These are phyloP conservation scores for Fusarium xyrophilum DNA, from an alignment of 2,329 filamentous ascomycete species.

Conservation along the genomic window DNA sequence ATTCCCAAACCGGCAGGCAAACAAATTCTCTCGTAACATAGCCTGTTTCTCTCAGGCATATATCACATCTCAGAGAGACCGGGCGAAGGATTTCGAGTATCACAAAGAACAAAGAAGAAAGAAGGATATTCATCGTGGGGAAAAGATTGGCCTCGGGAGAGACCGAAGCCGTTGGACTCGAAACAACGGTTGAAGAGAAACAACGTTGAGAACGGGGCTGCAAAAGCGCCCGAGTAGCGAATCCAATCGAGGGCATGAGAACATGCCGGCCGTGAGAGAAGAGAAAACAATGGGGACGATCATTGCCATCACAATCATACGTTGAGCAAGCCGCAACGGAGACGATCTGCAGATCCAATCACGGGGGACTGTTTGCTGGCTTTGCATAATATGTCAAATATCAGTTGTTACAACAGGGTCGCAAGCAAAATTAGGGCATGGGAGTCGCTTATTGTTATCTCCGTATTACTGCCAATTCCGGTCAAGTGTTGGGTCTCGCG, in stretches of 20 bases:
- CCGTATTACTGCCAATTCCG: not conserved
- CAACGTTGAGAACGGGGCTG: not conserved
- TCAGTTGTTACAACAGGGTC: not conserved
- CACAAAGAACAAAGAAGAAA: not conserved
- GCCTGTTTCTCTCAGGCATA: not conserved
- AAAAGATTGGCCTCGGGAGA: conserved; percentile 4
- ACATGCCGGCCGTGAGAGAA: not conserved
- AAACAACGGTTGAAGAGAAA: not conserved
- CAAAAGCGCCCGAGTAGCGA: not conserved
- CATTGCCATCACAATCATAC: not conserved
- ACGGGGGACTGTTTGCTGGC: not conserved
- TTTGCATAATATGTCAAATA: not conserved
- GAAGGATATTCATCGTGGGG: not conserved
- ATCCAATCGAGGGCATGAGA: not conserved
- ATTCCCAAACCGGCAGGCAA: not conserved
- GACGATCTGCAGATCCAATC: not conserved
- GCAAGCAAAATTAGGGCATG: not conserved
- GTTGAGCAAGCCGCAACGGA: not conserved
- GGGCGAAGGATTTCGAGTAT: not conserved
- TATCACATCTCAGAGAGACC: not conserved
- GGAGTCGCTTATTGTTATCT: not conserved
- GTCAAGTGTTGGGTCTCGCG: not conserved
- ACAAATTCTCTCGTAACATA: not conserved
- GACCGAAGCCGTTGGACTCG: not conserved
- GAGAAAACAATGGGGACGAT: not conserved